Evolutionary conservation across 768 basidiomycete species (phyloP).

Genomic region (Mycena epipterygia): DNA sequence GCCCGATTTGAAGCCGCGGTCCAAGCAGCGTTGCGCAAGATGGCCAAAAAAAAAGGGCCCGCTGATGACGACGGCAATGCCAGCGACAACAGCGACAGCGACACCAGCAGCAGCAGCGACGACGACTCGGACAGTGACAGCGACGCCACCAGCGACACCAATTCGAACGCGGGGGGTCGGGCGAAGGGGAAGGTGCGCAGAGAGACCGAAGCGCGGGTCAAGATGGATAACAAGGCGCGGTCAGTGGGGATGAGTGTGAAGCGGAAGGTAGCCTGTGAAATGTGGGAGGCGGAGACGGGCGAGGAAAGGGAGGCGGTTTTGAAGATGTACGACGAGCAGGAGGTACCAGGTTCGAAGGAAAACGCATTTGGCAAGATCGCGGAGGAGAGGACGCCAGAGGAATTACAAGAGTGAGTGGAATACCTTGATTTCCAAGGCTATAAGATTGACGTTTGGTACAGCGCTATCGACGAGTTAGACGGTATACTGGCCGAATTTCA

Average conservation of each 20-base stretch:
- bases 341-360: no score
- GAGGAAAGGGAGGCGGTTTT: no score
- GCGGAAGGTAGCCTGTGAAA: no score
- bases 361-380: no score
- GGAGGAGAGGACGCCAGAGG: no score
- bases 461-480: not conserved
- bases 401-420: not conserved
- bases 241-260: not conserved
- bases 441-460: not conserved
- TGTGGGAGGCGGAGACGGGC: no score
- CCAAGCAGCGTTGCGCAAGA: not conserved
- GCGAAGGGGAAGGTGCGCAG: not conserved
- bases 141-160: not conserved
- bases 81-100: not conserved
- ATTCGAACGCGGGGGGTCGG: not conserved
- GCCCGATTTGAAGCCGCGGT: not conserved
- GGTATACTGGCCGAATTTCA: constrained; percentile 2
- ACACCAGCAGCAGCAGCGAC: not conserved
- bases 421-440: no score
- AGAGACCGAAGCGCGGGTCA: no score
- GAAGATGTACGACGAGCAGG: no score
- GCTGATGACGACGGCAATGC: not conserved
- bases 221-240: no score
- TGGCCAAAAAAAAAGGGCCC: not conserved
- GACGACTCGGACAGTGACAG: not conserved